Conservation (phyloP, 1,139 yeast species). For the Yamadazyma trypodendri region DNA sequence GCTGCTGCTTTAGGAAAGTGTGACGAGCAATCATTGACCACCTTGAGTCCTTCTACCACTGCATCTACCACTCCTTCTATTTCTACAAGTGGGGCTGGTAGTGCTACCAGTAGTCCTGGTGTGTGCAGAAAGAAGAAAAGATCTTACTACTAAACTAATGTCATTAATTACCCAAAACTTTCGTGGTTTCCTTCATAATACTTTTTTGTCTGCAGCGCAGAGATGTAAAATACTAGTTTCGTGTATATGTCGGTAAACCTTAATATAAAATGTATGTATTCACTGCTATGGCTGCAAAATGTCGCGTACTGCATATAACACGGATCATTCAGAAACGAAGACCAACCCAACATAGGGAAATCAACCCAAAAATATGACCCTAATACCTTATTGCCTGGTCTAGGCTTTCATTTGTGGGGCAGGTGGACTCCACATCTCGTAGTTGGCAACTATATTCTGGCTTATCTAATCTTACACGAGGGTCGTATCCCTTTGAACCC, state of each 20-base stretch:
- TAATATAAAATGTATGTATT: constrained; percentile 4
- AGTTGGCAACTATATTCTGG: too few species aligned
- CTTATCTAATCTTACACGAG: too few species aligned
- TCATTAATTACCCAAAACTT: constrained; percentile 9
- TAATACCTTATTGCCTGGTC: too few species aligned
- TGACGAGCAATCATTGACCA: constrained; percentile 31
- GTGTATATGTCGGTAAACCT: constrained; percentile 9
- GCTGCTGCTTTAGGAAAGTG: constrained; percentile 47
- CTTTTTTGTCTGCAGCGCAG: constrained; percentile 7
- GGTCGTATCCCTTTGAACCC: too few species aligned
- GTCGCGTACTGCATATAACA: not conserved
- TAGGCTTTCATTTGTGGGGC: too few species aligned
- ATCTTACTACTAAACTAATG: constrained; percentile 15
- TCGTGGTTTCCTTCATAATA: constrained; percentile 10
- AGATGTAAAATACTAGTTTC: constrained; percentile 6
- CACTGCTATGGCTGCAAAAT: not conserved
- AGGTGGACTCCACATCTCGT: too few species aligned
- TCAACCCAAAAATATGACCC: too few species aligned
- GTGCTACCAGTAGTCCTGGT: constrained; percentile 14
- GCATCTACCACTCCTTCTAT: constrained; percentile 19
- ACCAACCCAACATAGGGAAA: not conserved
- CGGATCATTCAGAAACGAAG: not conserved
- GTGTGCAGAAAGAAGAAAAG: constrained; percentile 20
- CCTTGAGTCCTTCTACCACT: constrained; percentile 19
- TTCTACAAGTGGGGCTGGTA: constrained; percentile 16